Percentiles rank a stretch among this genome's conserved stretches.
phyloP scores from a whole-genome alignment of 2,329 filamentous ascomycete genomes.

The Xylaria multiplex region DNA sequence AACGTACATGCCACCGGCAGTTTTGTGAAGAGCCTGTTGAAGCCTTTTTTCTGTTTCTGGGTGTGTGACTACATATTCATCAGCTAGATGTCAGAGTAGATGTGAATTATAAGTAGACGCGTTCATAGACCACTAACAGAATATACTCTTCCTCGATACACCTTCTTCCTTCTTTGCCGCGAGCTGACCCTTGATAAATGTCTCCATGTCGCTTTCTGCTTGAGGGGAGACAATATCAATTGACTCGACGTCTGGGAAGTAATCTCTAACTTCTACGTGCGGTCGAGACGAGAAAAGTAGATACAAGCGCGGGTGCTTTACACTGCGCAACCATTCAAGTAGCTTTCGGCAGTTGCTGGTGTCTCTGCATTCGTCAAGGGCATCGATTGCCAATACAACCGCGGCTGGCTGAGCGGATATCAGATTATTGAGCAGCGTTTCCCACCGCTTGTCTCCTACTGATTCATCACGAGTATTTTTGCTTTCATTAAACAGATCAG shows the following conservation, averaged over 20 bases:
- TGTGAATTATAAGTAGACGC: no score
- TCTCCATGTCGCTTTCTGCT: constrained; percentile 1
- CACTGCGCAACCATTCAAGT: neutral
- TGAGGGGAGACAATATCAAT: neutral
- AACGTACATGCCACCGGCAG: no score
- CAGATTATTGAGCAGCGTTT: constrained; percentile 8
- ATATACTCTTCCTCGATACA: neutral
- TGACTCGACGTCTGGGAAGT: neutral
- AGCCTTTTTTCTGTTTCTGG: no score
- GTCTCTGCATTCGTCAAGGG: constrained; percentile 7
- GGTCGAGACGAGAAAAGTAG: constrained; percentile 2
- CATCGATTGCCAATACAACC: constrained; percentile 7
- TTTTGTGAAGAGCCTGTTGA: no score
- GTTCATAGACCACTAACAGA: neutral
- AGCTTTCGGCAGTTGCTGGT: neutral
- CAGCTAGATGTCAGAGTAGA: no score
- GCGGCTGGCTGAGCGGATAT: neutral
- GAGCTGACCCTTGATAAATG: constrained; percentile 3
- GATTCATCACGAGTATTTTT: neutral
- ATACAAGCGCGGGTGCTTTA: neutral
- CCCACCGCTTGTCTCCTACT: neutral
- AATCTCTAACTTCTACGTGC: constrained; percentile 2
- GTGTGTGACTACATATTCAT: no score
- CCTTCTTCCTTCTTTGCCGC: neutral
- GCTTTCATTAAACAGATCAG: neutral